Conservation (phyloP, 2,329 filamentous ascomycete genomes). For the Mycosphaerelloides madeirae region DNA sequence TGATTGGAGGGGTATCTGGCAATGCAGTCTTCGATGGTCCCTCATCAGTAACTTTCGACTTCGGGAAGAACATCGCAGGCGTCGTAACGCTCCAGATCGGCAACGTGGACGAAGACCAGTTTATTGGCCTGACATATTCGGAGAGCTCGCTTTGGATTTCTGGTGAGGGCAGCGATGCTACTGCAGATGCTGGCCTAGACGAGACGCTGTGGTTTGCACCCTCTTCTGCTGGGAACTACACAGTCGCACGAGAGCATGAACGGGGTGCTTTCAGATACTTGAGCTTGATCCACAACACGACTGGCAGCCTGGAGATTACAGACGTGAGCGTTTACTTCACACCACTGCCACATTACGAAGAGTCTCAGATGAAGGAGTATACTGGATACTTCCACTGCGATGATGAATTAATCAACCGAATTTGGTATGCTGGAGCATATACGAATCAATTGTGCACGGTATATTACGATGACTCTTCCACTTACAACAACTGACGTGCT, state of each 20-base stretch:
- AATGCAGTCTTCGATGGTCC: conserved; percentile 33
- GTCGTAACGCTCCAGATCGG: conserved; percentile 36
- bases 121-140: conserved; percentile 41
- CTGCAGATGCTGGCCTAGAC: conserved; percentile 40
- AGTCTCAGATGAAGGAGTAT: conserved; percentile 38
- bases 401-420: conserved; percentile 41
- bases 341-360: conserved; percentile 40
- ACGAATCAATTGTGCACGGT: conserved; percentile 28
- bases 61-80: conserved; percentile 40
- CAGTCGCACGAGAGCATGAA: conserved; percentile 43
- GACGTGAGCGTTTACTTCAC: conserved; percentile 44
- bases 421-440: conserved; percentile 43
- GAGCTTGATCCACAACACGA: conserved; percentile 39
- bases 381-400: conserved; percentile 41
- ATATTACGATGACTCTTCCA: neutral
- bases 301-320: conserved; percentile 36
- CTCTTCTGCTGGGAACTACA: conserved; percentile 36
- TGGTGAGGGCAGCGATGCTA: conserved; percentile 43
- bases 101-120: conserved; percentile 32
- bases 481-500: neutral
- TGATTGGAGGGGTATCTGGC: conserved; percentile 28
- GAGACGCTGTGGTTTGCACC: conserved; percentile 46
- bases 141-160: conserved; percentile 48
- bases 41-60: conserved; percentile 41
- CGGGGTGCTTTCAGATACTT: conserved; percentile 53